phyloP scores from a whole-genome alignment of 2,329 filamentous ascomycete species.

The Talaromyces sp. region DNA sequence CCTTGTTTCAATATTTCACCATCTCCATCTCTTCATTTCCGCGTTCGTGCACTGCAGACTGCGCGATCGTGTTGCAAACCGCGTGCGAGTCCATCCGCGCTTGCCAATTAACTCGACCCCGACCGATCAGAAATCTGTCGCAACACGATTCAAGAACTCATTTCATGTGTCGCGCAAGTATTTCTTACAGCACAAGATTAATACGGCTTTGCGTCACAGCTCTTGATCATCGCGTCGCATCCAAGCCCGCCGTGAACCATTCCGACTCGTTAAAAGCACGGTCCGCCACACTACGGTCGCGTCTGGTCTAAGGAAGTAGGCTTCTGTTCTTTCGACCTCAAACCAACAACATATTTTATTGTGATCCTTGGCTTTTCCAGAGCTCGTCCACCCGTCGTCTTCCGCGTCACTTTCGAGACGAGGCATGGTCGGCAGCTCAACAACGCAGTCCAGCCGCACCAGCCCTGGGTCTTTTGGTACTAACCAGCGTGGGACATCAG shows the following conservation, averaged over 20 bases:
- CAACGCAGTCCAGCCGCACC: slow-evolving; percentile 41
- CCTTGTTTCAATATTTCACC: not conserved
- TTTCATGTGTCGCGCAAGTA: slow-evolving; percentile 9
- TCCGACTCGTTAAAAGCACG: not conserved
- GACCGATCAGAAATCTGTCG: slow-evolving; percentile 3
- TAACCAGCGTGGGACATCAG: slow-evolving; percentile 38
- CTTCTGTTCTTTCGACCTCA: not conserved
- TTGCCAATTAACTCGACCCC: not conserved
- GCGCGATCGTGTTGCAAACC: slow-evolving; percentile 12
- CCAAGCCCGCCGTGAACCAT: not conserved
- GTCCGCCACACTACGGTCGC: slow-evolving; percentile 10
- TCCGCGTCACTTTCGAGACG: slow-evolving; percentile 17
- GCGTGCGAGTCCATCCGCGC: slow-evolving; percentile 7
- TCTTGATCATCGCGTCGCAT: slow-evolving; percentile 10
- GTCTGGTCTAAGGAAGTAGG: not conserved
- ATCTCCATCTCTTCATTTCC: not conserved
- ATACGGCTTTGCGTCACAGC: not conserved
- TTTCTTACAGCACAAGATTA: not conserved
- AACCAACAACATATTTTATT: not conserved
- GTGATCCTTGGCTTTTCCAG: not conserved
- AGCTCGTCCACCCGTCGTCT: not conserved
- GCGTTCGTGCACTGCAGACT: slow-evolving; percentile 11
- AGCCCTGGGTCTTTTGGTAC: slow-evolving; percentile 41
- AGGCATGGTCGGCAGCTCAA: slow-evolving; percentile 44
- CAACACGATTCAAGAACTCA: not conserved